Base-by-base conservation (phyloP, 2,329 filamentous ascomycete genomes). In the Xylariaceae sp. region DNA sequence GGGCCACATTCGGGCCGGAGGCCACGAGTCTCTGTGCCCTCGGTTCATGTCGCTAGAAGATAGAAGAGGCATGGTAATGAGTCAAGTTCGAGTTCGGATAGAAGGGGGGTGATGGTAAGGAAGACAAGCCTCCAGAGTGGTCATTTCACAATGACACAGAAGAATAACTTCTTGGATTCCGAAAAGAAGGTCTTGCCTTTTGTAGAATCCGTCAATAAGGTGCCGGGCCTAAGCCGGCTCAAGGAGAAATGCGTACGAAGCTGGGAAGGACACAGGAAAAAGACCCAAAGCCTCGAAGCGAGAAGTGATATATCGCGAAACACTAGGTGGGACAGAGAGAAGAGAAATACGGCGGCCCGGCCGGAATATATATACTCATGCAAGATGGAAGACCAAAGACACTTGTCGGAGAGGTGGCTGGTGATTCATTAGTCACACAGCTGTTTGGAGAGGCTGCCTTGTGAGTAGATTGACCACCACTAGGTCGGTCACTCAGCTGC, bases 21-120 rank as follows among this genome's bases (percentile, higher is more conserved):
- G 50, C 56, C 56, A 59, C 14, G 77, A 77, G 59, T 77, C 76
- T 56, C 73, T 69, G 51, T 66, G 71, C 52, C 68, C 68, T 54
- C 63, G 62, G 47, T 68, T 49, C 39, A 61, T 49, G 31, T 56
- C 54, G 47, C 54, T 47, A 5, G 53, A 50, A 47, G 63, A 60
- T 42, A 61, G 50, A 19, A 63, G 50, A 64, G 64, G 59, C 66
- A 69, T 69, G 14, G 53, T 64, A 51, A 40, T 54, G 44, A 44
- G 45, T 54, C 51, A 47, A 31, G 34, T n/a, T 39, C 38, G 40
- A 42, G 36, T 42, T 59, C 50, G 45, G 42, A 31, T 42, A 41
- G 18, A 53, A 45, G 50, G 33, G 44, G 31, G 19, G 34, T 51
- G 48, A 51, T 33, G 28, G 33, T 51, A 42, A 45, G 42, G 54